phyloP scores from a whole-genome alignment of 2,329 filamentous ascomycete species.

The Neopestalotiopsis rosae region DNA sequence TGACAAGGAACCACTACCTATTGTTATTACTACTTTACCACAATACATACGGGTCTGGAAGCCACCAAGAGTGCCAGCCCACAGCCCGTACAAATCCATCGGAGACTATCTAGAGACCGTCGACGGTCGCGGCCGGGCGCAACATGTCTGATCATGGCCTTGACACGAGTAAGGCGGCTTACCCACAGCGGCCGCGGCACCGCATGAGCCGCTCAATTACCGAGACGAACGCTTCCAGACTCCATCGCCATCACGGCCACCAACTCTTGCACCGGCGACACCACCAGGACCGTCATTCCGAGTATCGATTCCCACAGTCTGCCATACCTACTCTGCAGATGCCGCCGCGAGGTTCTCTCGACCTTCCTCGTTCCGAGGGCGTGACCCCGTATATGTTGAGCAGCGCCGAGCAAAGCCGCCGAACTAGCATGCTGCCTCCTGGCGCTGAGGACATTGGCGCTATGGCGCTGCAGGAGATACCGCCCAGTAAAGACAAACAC shows the following conservation, averaged over 20 bases:
- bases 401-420: slow-evolving; percentile 49
- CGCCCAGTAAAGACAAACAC: slow-evolving; percentile 42
- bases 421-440: slow-evolving; percentile 45
- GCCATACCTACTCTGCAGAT: slow-evolving; percentile 35
- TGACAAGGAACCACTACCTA: slow-evolving; percentile 4
- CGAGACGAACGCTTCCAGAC: slow-evolving; percentile 55
- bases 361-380: slow-evolving; percentile 51
- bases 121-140: slow-evolving; percentile 7
- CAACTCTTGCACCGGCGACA: slow-evolving; percentile 41
- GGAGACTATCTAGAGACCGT: background rate
- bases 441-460: slow-evolving; percentile 28
- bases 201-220: slow-evolving; percentile 62
- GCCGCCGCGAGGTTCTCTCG: slow-evolving; percentile 46
- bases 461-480: slow-evolving; percentile 23
- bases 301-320: slow-evolving; percentile 31
- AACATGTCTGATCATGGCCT: slow-evolving; percentile 42
- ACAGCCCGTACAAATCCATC: background rate
- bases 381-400: slow-evolving; percentile 44
- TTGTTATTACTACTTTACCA: background rate
- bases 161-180: slow-evolving; percentile 35
- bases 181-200: slow-evolving; percentile 49
- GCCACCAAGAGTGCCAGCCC: background rate
- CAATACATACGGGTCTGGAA: background rate
- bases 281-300: slow-evolving; percentile 36
- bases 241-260: slow-evolving; percentile 42